These are phyloP conservation scores for Diutina sp. DNA, from an alignment of 1,139 yeast species.

Conservation along the genomic window DNA sequence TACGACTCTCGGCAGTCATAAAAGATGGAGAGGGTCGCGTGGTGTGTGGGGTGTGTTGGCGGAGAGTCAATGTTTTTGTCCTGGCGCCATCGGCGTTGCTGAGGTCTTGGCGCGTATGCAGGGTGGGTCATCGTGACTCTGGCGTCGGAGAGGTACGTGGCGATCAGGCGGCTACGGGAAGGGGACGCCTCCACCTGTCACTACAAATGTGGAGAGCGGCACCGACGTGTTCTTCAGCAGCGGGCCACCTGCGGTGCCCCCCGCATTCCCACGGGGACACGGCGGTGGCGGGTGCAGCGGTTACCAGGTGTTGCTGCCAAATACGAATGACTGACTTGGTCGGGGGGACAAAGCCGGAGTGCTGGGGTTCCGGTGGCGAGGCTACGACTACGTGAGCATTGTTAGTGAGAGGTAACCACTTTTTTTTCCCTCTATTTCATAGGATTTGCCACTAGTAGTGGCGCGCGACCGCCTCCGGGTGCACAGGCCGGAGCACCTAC, in stretches of 20 bases:
- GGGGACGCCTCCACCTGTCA: neutral
- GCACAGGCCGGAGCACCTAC: neutral
- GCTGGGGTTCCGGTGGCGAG: neutral
- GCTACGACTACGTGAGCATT: neutral
- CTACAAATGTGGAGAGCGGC: no score
- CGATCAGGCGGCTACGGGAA: neutral
- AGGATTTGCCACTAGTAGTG: neutral
- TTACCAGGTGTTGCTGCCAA: neutral
- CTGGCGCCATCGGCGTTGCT: neutral
- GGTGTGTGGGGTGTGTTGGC: neutral
- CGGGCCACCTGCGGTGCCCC: neutral
- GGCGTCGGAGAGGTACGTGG: neutral
- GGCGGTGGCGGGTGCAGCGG: neutral
- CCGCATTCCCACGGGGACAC: neutral
- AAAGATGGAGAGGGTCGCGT: neutral
- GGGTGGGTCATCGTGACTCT: neutral
- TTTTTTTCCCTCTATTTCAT: neutral
- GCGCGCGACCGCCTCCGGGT: neutral
- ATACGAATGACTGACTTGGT: neutral
- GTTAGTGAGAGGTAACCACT: no score
- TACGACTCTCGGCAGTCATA: neutral
- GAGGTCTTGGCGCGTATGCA: neutral
- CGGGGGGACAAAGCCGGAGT: neutral
- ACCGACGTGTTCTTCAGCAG: neutral
- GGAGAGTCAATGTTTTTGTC: neutral